A percentile compares a stretch with the other conserved stretches of the same genome.
These are phyloP conservation scores for Kodamaea laetipori DNA, from an alignment of 805 yeast genomes.

Conservation along the genomic window DNA sequence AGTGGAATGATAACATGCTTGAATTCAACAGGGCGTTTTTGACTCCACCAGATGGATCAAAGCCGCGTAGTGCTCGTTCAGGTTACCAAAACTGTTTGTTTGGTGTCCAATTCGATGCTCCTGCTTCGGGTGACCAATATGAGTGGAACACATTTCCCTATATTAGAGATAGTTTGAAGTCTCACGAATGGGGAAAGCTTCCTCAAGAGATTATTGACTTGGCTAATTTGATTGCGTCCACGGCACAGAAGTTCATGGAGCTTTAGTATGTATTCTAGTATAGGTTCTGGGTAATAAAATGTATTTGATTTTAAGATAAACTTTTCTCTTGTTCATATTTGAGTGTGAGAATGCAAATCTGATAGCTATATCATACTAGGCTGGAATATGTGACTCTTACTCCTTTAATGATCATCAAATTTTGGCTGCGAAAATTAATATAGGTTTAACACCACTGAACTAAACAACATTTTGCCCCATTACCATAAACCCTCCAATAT, in stretches of 20 bases:
- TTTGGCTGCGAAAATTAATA: no score
- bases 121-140: slow-evolving; percentile 37
- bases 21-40: slow-evolving; percentile 57
- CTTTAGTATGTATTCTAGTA: slow-evolving; percentile 1
- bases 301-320: no score
- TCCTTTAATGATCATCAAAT: no score
- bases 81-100: slow-evolving; percentile 69
- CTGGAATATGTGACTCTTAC: no score
- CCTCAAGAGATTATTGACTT: slow-evolving; percentile 53
- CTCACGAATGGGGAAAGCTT: slow-evolving; percentile 52
- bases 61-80: slow-evolving; percentile 35
- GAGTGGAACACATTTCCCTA: slow-evolving; percentile 74
- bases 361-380: no score
- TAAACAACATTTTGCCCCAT: no score
- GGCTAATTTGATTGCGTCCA: slow-evolving; percentile 27
- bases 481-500: no score
- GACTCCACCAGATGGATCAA: slow-evolving; percentile 31
- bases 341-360: no score
- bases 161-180: slow-evolving; percentile 65
- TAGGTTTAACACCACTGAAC: no score
- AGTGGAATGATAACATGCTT: slow-evolving; percentile 73
- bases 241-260: slow-evolving; percentile 19
- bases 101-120: slow-evolving; percentile 68
- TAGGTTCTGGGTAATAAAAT: not conserved
- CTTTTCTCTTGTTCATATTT: no score